phyloP scores from a whole-genome alignment of 768 basidiomycete species.

The Agrocybe praecox region DNA sequence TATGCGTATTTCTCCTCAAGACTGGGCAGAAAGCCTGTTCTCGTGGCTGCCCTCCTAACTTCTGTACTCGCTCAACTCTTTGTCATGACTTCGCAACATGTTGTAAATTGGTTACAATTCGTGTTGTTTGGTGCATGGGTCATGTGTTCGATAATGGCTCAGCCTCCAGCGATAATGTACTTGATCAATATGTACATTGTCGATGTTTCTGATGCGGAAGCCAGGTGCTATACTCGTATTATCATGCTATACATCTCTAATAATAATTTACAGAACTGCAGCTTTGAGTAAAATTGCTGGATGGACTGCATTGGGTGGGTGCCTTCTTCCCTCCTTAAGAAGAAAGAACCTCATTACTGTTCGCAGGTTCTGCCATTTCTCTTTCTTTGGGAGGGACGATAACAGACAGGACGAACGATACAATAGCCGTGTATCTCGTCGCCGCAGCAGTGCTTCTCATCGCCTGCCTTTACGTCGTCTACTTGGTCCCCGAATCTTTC shows the following conservation, averaged over 20 bases:
- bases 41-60: not conserved
- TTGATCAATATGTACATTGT: constrained; percentile 6
- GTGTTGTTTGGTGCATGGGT: constrained; percentile 1
- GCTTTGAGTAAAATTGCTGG: constrained; percentile 6
- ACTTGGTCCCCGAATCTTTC: constrained; percentile 8
- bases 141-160: not conserved
- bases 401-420: not conserved
- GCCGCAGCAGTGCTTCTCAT: not conserved
- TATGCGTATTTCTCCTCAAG: constrained; percentile 2
- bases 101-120: not conserved
- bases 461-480: not conserved
- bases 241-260: not conserved
- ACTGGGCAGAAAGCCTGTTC: constrained; percentile 5
- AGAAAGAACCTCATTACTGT: not conserved
- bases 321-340: not conserved
- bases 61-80: not conserved
- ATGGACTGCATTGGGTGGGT: constrained; percentile 3
- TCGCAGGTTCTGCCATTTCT: not conserved
- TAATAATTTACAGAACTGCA: not conserved
- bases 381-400: constrained; percentile 4
- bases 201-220: constrained; percentile 4
- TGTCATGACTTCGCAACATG: not conserved
- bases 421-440: not conserved
- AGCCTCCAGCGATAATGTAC: not conserved
- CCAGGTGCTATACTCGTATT: constrained; percentile 1